These are phyloP conservation scores for Rutstroemia sp. DNA, from an alignment of 2,329 filamentous ascomycete species.

Conservation along the genomic window DNA sequence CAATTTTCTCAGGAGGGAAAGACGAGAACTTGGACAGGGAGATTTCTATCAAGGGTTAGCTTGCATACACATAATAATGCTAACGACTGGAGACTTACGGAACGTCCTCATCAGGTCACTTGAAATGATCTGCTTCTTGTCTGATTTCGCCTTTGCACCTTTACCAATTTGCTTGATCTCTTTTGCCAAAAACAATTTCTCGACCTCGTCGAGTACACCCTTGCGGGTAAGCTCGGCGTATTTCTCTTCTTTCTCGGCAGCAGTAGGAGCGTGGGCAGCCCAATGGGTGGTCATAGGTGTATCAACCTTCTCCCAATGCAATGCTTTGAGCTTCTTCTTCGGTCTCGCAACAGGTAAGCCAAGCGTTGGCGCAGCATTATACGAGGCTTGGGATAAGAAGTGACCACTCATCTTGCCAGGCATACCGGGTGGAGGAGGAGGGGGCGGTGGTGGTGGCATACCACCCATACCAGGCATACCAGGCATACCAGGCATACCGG, in stretches of 20 bases:
- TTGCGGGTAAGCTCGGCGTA: constrained; percentile 89
- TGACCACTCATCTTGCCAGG: constrained; percentile 67
- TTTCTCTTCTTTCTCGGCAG: constrained; percentile 87
- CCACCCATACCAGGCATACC: constrained; percentile 44
- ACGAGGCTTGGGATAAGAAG: constrained; percentile 57
- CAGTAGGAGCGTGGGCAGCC: constrained; percentile 80
- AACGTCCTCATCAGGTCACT: constrained; percentile 83
- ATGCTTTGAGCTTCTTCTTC: constrained; percentile 98
- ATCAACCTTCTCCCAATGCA: constrained; percentile 99
- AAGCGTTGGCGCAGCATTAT: constrained; percentile 48
- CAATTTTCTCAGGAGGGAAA: constrained; percentile 72
- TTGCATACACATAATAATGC: background rate
- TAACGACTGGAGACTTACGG: constrained; percentile 41
- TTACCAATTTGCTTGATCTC: constrained; percentile 84
- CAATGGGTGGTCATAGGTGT: constrained; percentile 85
- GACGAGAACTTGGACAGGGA: constrained; percentile 91
- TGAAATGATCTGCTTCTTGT: constrained; percentile 96
- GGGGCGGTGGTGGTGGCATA: constrained; percentile 40
- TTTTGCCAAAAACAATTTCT: constrained; percentile 95
- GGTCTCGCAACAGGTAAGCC: constrained; percentile 76
- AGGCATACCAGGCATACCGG: constrained; percentile 38
- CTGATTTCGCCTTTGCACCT: constrained; percentile 62
- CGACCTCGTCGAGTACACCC: constrained; percentile 94
- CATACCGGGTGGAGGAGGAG: constrained; percentile 45
- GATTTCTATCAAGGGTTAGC: constrained; percentile 50